These are phyloP conservation scores for Hypoxylon trugodes DNA, from an alignment of 495 filamentous ascomycete genomes.

Conservation along the genomic window DNA sequence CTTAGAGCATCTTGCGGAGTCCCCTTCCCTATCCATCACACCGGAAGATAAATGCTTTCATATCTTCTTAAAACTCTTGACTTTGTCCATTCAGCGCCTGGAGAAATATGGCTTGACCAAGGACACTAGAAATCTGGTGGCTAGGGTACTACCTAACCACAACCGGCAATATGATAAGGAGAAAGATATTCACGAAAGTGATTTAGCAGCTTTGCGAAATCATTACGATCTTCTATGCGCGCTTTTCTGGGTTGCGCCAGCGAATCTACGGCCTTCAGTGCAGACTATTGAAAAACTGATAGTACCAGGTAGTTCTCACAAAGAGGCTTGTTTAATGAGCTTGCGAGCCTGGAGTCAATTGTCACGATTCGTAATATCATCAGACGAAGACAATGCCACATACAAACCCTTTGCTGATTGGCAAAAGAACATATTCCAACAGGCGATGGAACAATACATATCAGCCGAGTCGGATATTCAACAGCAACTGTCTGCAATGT, in stretches of 20 bases:
- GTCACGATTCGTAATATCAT: constrained; percentile 75
- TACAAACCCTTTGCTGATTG: constrained; percentile 73
- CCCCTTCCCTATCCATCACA: constrained; percentile 67
- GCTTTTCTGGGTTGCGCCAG: constrained; percentile 85
- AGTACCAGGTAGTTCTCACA: constrained; percentile 79
- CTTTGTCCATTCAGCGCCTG: constrained; percentile 70
- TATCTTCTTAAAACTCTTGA: constrained; percentile 88
- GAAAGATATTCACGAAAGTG: constrained; percentile 71
- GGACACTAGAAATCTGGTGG: constrained; percentile 78
- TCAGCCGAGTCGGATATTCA: constrained; percentile 59
- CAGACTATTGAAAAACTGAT: constrained; percentile 80
- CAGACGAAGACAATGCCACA: constrained; percentile 57
- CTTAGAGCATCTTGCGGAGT: constrained; percentile 72
- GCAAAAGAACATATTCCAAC: constrained; percentile 65
- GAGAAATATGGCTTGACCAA: constrained; percentile 67
- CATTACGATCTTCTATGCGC: constrained; percentile 93
- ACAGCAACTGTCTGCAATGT: constrained; percentile 54
- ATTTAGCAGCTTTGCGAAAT: constrained; percentile 88
- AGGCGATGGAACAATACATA: constrained; percentile 58
- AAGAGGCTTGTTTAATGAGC: constrained; percentile 84
- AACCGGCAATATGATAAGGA: constrained; percentile 88
- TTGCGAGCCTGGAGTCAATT: constrained; percentile 83
- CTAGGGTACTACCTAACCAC: constrained; percentile 87
- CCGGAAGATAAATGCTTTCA: constrained; percentile 87
- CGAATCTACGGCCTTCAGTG: constrained; percentile 71